These are phyloP conservation scores for Plasmodium gonderi DNA, from an alignment of 169 alveolate species.

Conservation along the genomic window DNA sequence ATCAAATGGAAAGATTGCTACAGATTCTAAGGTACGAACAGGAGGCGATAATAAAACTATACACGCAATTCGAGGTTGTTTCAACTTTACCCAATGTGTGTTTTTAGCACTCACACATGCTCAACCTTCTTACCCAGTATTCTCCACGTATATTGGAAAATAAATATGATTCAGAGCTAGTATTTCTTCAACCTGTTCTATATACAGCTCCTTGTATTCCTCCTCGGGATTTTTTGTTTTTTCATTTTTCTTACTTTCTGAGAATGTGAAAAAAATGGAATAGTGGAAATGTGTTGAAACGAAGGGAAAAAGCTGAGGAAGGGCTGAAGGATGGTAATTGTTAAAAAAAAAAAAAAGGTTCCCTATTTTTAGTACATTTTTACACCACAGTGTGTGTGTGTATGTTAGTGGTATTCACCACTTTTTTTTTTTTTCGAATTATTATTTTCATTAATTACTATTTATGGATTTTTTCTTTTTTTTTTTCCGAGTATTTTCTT, in stretches of 20 bases:
- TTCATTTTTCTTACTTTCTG: slow-evolving; percentile 27
- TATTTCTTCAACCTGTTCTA: slow-evolving; percentile 54
- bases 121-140: slow-evolving; percentile 34
- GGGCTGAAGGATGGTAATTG: no score
- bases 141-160: slow-evolving; percentile 59
- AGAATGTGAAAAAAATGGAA: not conserved
- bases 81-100: no score
- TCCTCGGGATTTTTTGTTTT: not conserved
- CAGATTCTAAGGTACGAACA: no score
- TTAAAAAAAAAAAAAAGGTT: no score
- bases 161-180: slow-evolving; percentile 53
- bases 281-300: not conserved
- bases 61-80: no score
- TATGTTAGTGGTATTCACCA: not conserved
- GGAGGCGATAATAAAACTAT: no score
- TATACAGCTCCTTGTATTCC: slow-evolving; percentile 6
- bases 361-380: no score
- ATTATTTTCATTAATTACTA: slow-evolving; percentile 1
- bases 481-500: slow-evolving; percentile 27
- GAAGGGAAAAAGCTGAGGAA: not conserved
- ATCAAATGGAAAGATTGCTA: not conserved
- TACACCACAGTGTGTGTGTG: not conserved
- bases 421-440: not conserved
- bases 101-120: no score
- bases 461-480: slow-evolving; percentile 20